A percentile compares a stretch with the other conserved stretches of the same genome.
Conservation (phyloP, 257 asterid species). For the Asclepias syriaca region DNA sequence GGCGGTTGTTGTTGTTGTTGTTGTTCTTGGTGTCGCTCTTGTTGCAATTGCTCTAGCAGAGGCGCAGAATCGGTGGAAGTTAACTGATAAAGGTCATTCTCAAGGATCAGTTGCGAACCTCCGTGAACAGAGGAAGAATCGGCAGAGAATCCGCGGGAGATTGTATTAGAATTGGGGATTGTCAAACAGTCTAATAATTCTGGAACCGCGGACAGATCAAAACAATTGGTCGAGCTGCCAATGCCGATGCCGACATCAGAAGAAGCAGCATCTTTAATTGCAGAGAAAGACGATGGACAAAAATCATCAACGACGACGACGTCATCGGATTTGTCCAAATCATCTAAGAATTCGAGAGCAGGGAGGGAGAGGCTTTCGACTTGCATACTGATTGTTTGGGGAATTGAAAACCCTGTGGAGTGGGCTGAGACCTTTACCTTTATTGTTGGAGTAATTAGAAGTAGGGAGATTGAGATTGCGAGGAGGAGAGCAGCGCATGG, state of each 20-base stretch:
- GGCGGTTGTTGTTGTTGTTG: constrained; percentile 21
- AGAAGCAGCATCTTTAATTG: constrained; percentile 20
- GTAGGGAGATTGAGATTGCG: constrained; percentile 40
- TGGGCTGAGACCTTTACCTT: constrained; percentile 69
- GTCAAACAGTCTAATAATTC: constrained; percentile 54
- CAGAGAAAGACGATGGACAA: constrained; percentile 21
- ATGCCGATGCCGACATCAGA: constrained; percentile 27
- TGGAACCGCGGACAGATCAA: constrained; percentile 37
- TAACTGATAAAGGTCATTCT: constrained; percentile 23
- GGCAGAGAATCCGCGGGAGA: constrained; percentile 27
- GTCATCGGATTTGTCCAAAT: constrained; percentile 17
- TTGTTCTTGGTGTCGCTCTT: constrained; percentile 56
- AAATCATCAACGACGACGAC: constrained; percentile 22
- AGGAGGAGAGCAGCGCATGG: constrained; percentile 49
- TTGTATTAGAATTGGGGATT: constrained; percentile 27
- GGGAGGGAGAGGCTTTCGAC: constrained; percentile 58
- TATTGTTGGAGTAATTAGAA: constrained; percentile 20
- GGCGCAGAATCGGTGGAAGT: constrained; percentile 32
- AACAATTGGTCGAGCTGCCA: constrained; percentile 26
- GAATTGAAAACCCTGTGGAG: constrained; percentile 64
- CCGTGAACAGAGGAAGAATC: constrained; percentile 17
- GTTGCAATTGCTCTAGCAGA: constrained; percentile 52
- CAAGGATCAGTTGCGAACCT: constrained; percentile 24
- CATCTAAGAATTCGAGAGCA: constrained; percentile 58
- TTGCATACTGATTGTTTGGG: constrained; percentile 56